Evolutionary conservation across 164 flowering plant species (phyloP).

Genomic region (Saururus chinensis): DNA sequence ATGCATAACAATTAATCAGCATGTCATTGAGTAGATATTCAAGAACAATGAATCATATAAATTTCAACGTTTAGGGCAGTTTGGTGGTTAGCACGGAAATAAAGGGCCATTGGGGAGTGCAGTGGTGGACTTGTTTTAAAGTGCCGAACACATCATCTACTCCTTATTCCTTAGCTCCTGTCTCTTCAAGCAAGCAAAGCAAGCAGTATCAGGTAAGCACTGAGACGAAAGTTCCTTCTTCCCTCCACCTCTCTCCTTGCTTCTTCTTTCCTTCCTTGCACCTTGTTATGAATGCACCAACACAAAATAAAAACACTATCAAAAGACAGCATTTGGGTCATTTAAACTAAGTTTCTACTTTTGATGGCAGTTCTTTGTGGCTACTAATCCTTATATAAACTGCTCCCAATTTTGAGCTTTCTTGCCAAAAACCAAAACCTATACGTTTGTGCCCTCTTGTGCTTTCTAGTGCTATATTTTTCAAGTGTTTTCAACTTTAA

Average conservation of each 20-base stretch:
- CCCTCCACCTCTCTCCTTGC: background rate
- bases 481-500: slow-evolving; percentile 4
- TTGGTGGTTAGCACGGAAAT: slow-evolving; percentile 7
- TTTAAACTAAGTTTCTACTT: slow-evolving; percentile 18
- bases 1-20: no score
- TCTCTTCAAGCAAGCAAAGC: slow-evolving; percentile 8
- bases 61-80: background rate
- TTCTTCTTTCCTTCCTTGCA: background rate
- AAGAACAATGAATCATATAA: no score
- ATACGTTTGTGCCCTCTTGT: slow-evolving; percentile 7
- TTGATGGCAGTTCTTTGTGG: slow-evolving; percentile 21
- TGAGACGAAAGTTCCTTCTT: background rate
- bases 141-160: slow-evolving; percentile 4
- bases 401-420: slow-evolving; percentile 13
- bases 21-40: background rate
- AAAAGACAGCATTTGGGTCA: background rate
- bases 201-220: slow-evolving; percentile 13
- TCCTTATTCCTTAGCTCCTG: slow-evolving; percentile 1
- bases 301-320: slow-evolving; percentile 3
- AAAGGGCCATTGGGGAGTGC: slow-evolving; percentile 7
- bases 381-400: slow-evolving; percentile 16
- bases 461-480: slow-evolving; percentile 6
- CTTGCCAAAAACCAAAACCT: slow-evolving; percentile 13
- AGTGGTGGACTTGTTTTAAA: slow-evolving; percentile 4
- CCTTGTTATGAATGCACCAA: background rate